These are phyloP conservation scores for Botrytis fabae DNA, from an alignment of 2,329 filamentous ascomycete species.

Conservation along the genomic window DNA sequence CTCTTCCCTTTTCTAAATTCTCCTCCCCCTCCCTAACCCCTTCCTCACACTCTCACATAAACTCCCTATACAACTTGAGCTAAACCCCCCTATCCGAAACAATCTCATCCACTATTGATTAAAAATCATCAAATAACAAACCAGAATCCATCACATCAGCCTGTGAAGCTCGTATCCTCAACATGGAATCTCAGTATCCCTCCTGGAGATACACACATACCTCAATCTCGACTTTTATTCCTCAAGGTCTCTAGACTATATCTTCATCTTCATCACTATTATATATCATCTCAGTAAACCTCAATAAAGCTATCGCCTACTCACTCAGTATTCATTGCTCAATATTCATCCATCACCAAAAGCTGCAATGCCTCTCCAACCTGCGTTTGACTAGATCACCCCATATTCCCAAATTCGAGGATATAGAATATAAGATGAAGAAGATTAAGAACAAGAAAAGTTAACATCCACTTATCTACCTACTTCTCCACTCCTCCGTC, in stretches of 20 bases:
- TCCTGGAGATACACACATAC: neutral
- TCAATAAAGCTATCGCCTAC: rapidly evolving
- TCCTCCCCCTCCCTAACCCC: neutral
- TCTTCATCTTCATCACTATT: neutral
- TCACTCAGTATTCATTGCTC: neutral
- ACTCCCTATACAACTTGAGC: neutral
- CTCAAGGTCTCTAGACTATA: neutral
- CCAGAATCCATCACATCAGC: neutral
- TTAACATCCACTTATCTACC: neutral
- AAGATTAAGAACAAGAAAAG: neutral
- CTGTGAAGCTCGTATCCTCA: neutral
- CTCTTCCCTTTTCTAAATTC: rapidly evolving
- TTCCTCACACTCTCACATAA: neutral
- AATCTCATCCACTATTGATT: neutral
- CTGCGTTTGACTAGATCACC: too few relatives aligned
- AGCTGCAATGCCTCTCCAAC: too few relatives aligned
- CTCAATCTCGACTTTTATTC: neutral
- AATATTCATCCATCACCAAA: neutral
- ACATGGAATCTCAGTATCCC: neutral
- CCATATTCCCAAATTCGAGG: too few relatives aligned
- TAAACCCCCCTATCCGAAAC: neutral
- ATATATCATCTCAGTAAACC: too few relatives aligned
- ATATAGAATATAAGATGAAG: too few relatives aligned
- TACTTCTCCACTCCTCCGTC: neutral
- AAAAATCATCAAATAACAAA: neutral